Percentiles rank a stretch among this genome's conserved stretches.
These are phyloP conservation scores for Lasiosphaeria hispida DNA, from an alignment of 495 filamentous ascomycete genomes.

Conservation along the genomic window DNA sequence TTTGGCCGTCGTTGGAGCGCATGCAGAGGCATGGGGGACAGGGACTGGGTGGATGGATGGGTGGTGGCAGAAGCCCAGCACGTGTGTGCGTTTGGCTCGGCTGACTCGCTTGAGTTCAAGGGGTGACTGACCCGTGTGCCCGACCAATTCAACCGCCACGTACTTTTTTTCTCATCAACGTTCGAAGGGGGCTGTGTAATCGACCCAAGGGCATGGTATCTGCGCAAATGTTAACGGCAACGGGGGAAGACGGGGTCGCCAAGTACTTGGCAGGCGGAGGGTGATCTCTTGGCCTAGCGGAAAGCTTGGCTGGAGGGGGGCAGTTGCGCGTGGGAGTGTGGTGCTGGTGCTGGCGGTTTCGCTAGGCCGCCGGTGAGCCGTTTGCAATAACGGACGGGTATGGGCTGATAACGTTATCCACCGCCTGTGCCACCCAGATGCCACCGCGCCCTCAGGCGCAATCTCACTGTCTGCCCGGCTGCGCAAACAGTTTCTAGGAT, in stretches of 20 bases:
- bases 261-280: constrained; percentile 20
- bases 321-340: no score
- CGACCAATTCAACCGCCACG: background rate
- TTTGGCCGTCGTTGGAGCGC: no score
- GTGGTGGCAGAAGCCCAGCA: no score
- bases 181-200: constrained; percentile 4
- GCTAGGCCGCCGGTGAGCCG: background rate
- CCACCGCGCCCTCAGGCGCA: no score
- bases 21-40: no score
- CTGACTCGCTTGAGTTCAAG: no score
- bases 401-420: no score
- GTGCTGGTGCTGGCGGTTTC: no score
- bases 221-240: background rate
- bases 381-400: background rate
- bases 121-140: background rate
- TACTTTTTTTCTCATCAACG: background rate
- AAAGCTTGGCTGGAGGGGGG: constrained; percentile 9
- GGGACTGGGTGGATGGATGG: no score
- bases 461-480: no score
- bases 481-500: background rate
- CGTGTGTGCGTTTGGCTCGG: no score
- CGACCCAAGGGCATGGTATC: background rate
- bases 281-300: constrained; percentile 22
- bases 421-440: no score
- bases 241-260: constrained; percentile 10